Conservation (phyloP, 495 filamentous ascomycete genomes). For the Talaromyces trachyspermus region DNA sequence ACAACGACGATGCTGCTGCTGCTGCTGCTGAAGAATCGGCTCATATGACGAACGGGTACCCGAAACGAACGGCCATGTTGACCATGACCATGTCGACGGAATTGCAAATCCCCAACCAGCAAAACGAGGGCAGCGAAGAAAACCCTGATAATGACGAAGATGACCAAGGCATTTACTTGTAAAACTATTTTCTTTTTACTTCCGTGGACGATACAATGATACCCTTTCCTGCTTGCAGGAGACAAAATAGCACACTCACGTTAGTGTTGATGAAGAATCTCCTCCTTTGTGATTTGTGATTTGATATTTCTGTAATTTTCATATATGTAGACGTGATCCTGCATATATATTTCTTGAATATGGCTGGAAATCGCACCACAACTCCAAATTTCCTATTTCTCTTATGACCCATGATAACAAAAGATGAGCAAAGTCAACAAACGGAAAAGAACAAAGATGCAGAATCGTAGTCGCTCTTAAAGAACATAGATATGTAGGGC, state of each 20-base stretch:
- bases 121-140: slow-evolving; percentile 15
- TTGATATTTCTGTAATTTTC: background rate
- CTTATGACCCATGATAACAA: background rate
- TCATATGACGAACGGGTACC: slow-evolving; percentile 3
- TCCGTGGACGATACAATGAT: background rate
- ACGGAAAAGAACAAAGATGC: background rate
- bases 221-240: no score
- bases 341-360: background rate
- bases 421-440: background rate
- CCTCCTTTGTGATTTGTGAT: no score
- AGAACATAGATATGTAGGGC: background rate
- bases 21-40: no score
- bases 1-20: slow-evolving; percentile 12
- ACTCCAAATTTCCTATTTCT: slow-evolving; percentile 1
- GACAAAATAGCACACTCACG: no score
- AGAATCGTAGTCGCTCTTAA: background rate
- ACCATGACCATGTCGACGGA: background rate
- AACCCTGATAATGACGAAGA: slow-evolving; percentile 34
- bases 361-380: slow-evolving; percentile 3
- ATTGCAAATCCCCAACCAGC: background rate
- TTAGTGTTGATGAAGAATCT: no score
- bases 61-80: slow-evolving; percentile 25
- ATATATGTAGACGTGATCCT: background rate
- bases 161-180: slow-evolving; percentile 61
- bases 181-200: slow-evolving; percentile 11